Conservation (phyloP, 2,329 filamentous ascomycete genomes). For the Ophiostoma angusticollis region DNA sequence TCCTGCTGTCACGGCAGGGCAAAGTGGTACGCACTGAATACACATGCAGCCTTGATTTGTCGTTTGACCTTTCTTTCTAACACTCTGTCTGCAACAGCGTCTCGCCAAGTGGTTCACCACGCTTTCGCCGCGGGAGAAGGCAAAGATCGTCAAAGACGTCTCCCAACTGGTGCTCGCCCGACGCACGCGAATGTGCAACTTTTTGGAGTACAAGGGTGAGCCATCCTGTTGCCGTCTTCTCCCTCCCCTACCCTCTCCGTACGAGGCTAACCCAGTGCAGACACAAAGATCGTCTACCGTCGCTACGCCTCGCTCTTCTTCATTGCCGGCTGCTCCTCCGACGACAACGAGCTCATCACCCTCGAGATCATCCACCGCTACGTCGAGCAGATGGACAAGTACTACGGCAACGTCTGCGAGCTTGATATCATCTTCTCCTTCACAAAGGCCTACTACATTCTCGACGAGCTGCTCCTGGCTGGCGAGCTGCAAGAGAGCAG, state of each 20-base stretch:
- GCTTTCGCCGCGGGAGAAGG: conserved; percentile 93
- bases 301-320: conserved; percentile 98
- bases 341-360: conserved; percentile 95
- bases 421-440: conserved; percentile 99
- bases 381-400: conserved; percentile 99
- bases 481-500: conserved; percentile 98
- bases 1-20: conserved; percentile 93
- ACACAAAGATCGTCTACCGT: conserved; percentile 97
- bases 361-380: conserved; percentile 98
- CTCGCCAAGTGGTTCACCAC: conserved; percentile 99
- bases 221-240: neutral
- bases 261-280: conserved; percentile 33
- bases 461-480: conserved; percentile 88
- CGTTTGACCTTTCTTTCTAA: neutral
- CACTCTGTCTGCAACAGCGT: conserved; percentile 45
- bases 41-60: no score
- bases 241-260: neutral
- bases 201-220: conserved; percentile 95
- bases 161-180: conserved; percentile 92
- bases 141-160: conserved; percentile 99
- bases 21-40: conserved; percentile 79
- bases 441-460: conserved; percentile 98
- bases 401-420: conserved; percentile 99
- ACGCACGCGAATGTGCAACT: conserved; percentile 98
- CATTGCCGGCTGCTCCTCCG: conserved; percentile 93